Conservation (phyloP, 345 rosid species). For the Triadica sebifera region DNA sequence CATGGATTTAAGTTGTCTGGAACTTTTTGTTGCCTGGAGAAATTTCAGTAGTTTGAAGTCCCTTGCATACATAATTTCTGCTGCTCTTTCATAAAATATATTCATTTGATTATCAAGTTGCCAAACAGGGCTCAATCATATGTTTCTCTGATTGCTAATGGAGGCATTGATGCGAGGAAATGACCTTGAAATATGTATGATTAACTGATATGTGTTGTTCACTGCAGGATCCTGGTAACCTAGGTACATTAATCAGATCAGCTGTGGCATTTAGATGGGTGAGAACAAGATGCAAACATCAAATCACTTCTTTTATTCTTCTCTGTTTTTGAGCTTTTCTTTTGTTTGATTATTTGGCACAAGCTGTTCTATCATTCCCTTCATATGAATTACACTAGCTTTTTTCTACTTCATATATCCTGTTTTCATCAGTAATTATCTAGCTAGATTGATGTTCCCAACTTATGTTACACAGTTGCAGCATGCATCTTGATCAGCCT, state of each 20-base stretch:
- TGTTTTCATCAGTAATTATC: too few relatives aligned
- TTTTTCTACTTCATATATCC: too few relatives aligned
- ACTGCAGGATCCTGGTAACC: slow-evolving; percentile 92
- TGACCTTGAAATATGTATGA: slow-evolving; percentile 11
- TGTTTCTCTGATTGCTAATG: slow-evolving; percentile 2
- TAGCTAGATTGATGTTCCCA: too few relatives aligned
- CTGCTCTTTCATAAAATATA: slow-evolving; percentile 7
- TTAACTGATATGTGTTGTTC: slow-evolving; percentile 26
- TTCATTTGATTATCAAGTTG: slow-evolving; percentile 12
- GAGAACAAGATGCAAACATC: slow-evolving; percentile 24
- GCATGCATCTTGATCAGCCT: too few relatives aligned
- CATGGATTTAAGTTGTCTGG: background rate
- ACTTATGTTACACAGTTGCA: too few relatives aligned
- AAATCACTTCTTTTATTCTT: background rate
- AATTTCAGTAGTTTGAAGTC: slow-evolving; percentile 1
- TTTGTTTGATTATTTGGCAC: too few relatives aligned
- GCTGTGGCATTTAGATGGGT: slow-evolving; percentile 93
- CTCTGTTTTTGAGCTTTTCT: background rate
- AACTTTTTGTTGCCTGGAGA: background rate
- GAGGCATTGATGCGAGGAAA: slow-evolving; percentile 17
- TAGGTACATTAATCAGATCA: slow-evolving; percentile 84
- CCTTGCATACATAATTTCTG: background rate
- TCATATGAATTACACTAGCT: too few relatives aligned
- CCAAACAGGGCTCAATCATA: slow-evolving; percentile 3
- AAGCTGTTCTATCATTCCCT: too few relatives aligned